Percentiles rank a stretch among this genome's conserved stretches.
These are phyloP conservation scores for Xylariaceae sp. DNA, from an alignment of 2,329 filamentous ascomycete genomes.

Conservation along the genomic window DNA sequence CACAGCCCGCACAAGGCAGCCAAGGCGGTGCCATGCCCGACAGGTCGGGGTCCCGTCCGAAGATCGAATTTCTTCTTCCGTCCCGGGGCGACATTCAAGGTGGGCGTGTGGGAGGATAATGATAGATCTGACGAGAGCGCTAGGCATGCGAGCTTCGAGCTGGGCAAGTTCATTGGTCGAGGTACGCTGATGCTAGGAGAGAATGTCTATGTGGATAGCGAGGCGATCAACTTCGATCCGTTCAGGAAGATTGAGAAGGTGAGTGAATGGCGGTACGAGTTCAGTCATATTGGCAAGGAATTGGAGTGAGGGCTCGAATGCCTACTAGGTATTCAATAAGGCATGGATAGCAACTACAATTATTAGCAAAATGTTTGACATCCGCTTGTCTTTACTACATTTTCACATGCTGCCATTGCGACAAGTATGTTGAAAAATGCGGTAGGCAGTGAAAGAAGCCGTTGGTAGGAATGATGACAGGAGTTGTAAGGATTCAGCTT, in stretches of 20 bases:
- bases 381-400: too few species aligned
- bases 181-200: constrained; percentile 25
- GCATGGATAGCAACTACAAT: too few species aligned
- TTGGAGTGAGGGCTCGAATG: constrained; percentile 10
- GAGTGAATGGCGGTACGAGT: constrained; percentile 29
- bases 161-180: constrained; percentile 19
- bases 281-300: constrained; percentile 29
- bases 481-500: too few species aligned
- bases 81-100: constrained; percentile 24
- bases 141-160: constrained; percentile 15
- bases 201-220: constrained; percentile 31
- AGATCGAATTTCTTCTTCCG: constrained; percentile 32
- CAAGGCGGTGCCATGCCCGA: constrained; percentile 18
- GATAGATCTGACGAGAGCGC: constrained; percentile 16
- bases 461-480: too few species aligned
- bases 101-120: constrained; percentile 30
- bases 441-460: too few species aligned
- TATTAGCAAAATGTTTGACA: too few species aligned
- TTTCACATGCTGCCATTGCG: too few species aligned
- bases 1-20: constrained; percentile 6
- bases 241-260: constrained; percentile 30
- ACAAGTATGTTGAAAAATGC: too few species aligned
- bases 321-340: background rate
- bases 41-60: constrained; percentile 17
- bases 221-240: constrained; percentile 32